phyloP scores from a whole-genome alignment of 805 yeast genomes.

The Priceomyces melissophilus region DNA sequence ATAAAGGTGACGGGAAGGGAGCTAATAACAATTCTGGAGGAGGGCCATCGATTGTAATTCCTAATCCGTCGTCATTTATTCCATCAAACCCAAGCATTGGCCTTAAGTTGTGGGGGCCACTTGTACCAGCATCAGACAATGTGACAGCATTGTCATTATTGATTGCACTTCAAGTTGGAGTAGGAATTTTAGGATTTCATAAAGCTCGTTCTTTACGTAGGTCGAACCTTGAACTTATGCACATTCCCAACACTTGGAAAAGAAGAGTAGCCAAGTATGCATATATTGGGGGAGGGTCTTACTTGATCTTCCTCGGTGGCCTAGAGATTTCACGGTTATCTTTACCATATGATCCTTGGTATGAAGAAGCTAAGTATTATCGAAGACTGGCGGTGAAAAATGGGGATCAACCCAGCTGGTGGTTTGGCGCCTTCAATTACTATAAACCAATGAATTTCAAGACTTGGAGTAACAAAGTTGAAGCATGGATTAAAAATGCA shows the following conservation, averaged over 20 bases:
- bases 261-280: slow-evolving; percentile 13
- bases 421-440: slow-evolving; percentile 66
- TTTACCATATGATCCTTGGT: slow-evolving; percentile 63
- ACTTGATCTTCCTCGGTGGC: slow-evolving; percentile 50
- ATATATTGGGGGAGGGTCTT: slow-evolving; percentile 35
- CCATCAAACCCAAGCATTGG: slow-evolving; percentile 54
- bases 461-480: slow-evolving; percentile 30
- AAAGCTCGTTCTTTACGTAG: slow-evolving; percentile 15
- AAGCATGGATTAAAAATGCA: slow-evolving; percentile 13
- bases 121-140: slow-evolving; percentile 72
- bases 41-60: slow-evolving; percentile 11
- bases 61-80: slow-evolving; percentile 16
- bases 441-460: slow-evolving; percentile 48
- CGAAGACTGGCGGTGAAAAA: slow-evolving; percentile 47
- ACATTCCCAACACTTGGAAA: slow-evolving; percentile 11
- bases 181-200: slow-evolving; percentile 37
- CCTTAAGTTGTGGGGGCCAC: slow-evolving; percentile 62
- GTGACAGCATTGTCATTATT: slow-evolving; percentile 49
- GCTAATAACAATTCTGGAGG: slow-evolving; percentile 6
- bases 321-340: slow-evolving; percentile 53
- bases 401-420: slow-evolving; percentile 49
- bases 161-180: slow-evolving; percentile 49
- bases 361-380: slow-evolving; percentile 58
- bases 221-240: slow-evolving; percentile 7
- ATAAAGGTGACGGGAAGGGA: slow-evolving; percentile 5